Percentiles rank a stretch among this genome's conserved stretches.
phyloP scores from a whole-genome alignment of 441 rosid genomes.

The Metrosideros polymorpha region DNA sequence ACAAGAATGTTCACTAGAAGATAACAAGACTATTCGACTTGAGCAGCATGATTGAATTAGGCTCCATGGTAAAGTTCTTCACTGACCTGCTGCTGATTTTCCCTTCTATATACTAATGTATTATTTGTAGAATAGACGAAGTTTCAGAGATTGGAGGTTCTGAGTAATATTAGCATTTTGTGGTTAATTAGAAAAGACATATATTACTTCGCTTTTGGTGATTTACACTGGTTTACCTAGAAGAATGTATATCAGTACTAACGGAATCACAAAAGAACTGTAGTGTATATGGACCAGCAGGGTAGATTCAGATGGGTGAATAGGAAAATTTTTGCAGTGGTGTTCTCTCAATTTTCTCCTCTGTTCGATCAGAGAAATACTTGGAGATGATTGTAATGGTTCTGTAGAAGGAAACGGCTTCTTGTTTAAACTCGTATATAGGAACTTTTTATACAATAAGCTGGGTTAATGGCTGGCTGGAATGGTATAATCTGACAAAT shows the following conservation, averaged over 20 bases:
- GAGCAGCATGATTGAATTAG: background rate
- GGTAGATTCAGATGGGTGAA: background rate
- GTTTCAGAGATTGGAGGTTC: background rate
- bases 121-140: background rate
- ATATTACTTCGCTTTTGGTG: background rate
- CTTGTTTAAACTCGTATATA: background rate
- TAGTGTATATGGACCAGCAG: background rate
- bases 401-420: background rate
- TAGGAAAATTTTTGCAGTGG: background rate
- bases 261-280: background rate
- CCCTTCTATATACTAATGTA: background rate
- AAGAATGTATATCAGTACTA: background rate
- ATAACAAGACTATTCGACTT: background rate
- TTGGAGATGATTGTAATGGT: background rate
- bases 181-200: background rate
- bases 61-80: background rate
- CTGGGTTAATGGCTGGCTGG: background rate
- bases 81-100: background rate
- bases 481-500: background rate
- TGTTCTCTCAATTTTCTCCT: background rate
- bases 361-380: background rate
- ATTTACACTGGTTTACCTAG: background rate
- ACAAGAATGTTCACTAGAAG: background rate
- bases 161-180: background rate
- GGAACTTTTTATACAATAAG: background rate